These are phyloP conservation scores for Aspergillus persii DNA, from an alignment of 2,329 filamentous ascomycete species.

Conservation along the genomic window DNA sequence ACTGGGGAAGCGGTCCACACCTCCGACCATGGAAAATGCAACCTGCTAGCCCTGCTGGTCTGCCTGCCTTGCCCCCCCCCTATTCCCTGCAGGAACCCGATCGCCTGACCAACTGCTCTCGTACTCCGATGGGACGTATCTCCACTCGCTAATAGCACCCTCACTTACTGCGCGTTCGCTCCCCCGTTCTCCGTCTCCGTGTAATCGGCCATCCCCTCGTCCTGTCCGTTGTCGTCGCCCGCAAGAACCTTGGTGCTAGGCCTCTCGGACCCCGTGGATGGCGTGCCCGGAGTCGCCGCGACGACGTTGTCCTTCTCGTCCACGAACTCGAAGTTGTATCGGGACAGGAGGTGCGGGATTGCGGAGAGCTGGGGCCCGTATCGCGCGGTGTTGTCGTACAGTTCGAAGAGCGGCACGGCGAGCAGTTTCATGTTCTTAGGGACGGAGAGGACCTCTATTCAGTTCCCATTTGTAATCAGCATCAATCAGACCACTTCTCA, in stretches of 20 bases:
- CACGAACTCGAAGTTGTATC: conserved; percentile 97
- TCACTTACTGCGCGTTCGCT: conserved; percentile 15
- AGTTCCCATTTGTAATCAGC: background rate
- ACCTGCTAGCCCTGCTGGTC: background rate
- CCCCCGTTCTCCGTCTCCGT: conserved; percentile 23
- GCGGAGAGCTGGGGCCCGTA: conserved; percentile 96
- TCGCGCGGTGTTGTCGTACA: conserved; percentile 93
- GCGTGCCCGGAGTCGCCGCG: conserved; percentile 74
- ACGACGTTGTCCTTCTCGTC: conserved; percentile 89
- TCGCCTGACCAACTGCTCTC: background rate
- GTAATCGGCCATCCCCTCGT: conserved; percentile 38
- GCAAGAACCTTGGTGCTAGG: conserved; percentile 67
- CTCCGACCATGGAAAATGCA: background rate
- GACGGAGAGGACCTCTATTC: conserved; percentile 82
- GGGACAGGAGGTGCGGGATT: conserved; percentile 88
- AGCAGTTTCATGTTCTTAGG: conserved; percentile 99
- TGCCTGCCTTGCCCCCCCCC: too few relatives aligned
- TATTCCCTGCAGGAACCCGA: background rate
- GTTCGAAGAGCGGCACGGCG: conserved; percentile 92
- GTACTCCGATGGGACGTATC: background rate
- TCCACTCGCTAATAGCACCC: too few relatives aligned
- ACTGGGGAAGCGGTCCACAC: background rate
- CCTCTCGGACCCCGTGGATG: conserved; percentile 48
- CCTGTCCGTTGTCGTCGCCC: conserved; percentile 38
- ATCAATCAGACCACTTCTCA: background rate